phyloP scores from a whole-genome alignment of 2,329 filamentous ascomycete genomes.

The Thielaviopsis punctulata region DNA sequence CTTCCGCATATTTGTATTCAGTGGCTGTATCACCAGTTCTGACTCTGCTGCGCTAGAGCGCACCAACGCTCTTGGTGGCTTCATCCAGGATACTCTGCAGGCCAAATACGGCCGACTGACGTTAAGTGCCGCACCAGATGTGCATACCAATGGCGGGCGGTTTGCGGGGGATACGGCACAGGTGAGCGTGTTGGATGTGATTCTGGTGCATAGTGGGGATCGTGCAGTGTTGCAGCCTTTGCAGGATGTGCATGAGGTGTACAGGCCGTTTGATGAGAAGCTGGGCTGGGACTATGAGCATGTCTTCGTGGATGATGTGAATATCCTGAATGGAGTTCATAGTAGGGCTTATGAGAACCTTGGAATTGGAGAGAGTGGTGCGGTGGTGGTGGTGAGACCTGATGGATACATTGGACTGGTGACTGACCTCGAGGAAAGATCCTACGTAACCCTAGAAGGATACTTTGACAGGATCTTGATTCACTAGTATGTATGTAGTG shows the following conservation, averaged over 20 bases:
- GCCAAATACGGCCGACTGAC: conserved; percentile 18
- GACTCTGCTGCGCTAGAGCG: conserved; percentile 23
- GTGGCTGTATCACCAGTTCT: conserved; percentile 35
- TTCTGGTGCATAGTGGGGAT: conserved; percentile 40
- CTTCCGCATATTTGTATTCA: conserved; percentile 45
- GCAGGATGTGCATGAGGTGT: conserved; percentile 33
- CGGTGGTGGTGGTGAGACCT: conserved; percentile 42
- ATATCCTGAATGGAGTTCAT: conserved; percentile 24
- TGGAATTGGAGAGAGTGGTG: conserved; percentile 41
- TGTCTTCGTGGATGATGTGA: conserved; percentile 43
- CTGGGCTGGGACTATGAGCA: conserved; percentile 39
- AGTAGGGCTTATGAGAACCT: conserved; percentile 37
- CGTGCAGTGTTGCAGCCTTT: conserved; percentile 31
- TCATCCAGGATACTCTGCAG: conserved; percentile 26
- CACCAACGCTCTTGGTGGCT: conserved; percentile 29
- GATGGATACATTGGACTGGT: conserved; percentile 46
- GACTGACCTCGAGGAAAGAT: conserved; percentile 27
- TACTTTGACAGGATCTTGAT: conserved; percentile 19
- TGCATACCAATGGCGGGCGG: conserved; percentile 7
- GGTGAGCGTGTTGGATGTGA: conserved; percentile 34
- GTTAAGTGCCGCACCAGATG: conserved; percentile 14
- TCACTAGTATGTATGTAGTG: not conserved
- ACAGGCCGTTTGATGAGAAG: conserved; percentile 28
- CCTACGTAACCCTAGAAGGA: conserved; percentile 18
- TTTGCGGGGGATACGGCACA: not conserved